These are phyloP conservation scores for Mycena vulgaris DNA, from an alignment of 768 basidiomycete species.

Conservation along the genomic window DNA sequence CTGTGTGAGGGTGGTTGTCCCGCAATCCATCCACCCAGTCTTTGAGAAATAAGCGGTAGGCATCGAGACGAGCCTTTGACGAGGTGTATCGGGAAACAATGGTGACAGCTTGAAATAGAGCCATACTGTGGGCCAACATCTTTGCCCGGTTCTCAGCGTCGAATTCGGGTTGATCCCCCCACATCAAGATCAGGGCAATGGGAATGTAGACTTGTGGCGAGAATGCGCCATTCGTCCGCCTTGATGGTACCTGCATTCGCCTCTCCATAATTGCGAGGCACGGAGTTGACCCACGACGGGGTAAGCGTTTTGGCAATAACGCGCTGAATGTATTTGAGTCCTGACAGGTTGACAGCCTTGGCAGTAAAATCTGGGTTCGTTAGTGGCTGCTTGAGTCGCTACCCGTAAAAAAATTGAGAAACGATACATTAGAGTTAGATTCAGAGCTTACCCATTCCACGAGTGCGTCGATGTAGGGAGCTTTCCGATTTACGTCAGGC, in stretches of 20 bases:
- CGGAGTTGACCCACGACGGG: slow-evolving; percentile 46
- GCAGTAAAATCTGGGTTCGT: neutral
- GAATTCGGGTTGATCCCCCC: slow-evolving; percentile 40
- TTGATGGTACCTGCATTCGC: slow-evolving; percentile 51
- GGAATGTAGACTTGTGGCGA: slow-evolving; percentile 52
- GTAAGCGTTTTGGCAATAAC: slow-evolving; percentile 42
- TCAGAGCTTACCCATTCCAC: too few relatives aligned
- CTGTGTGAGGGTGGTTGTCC: slow-evolving; percentile 42
- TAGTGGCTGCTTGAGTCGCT: slow-evolving; percentile 28
- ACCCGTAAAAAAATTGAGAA: too few relatives aligned
- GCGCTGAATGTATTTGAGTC: slow-evolving; percentile 37
- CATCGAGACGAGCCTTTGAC: too few relatives aligned
- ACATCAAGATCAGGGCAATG: slow-evolving; percentile 50
- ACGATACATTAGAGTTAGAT: too few relatives aligned
- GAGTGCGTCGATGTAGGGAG: too few relatives aligned
- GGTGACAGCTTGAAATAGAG: slow-evolving; percentile 44
- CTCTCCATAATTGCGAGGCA: slow-evolving; percentile 48
- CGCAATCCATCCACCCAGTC: slow-evolving; percentile 44
- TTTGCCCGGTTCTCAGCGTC: too few relatives aligned
- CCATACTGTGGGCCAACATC: slow-evolving; percentile 47
- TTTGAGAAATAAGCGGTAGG: slow-evolving; percentile 38
- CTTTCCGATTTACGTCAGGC: too few relatives aligned
- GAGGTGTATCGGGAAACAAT: slow-evolving; percentile 39
- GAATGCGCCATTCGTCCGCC: slow-evolving; percentile 53
- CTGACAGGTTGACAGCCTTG: slow-evolving; percentile 8